Evolutionary conservation across 1,284 basidiomycete genomes (phyloP).

Genomic region (Cryptococcus sp.): DNA sequence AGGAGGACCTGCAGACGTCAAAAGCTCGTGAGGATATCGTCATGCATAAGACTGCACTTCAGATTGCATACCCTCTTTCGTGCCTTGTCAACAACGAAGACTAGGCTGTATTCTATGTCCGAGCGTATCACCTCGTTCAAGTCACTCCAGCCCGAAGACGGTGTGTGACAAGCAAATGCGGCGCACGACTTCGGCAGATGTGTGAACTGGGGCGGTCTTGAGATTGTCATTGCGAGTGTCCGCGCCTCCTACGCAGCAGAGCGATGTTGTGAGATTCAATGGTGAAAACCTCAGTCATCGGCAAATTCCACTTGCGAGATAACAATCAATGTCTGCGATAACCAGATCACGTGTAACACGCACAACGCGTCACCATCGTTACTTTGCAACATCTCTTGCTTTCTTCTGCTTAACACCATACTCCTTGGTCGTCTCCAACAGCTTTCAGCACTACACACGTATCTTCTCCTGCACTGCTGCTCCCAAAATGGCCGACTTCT

Average conservation of each 20-base stretch:
- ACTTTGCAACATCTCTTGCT: too few species aligned
- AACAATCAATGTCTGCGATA: too few species aligned
- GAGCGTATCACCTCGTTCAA: not conserved
- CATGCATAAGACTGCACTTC: not conserved
- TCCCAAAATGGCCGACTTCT: slow-evolving; percentile 33
- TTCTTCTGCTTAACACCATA: too few species aligned
- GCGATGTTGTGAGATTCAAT: too few species aligned
- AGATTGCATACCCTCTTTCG: slow-evolving; percentile 39
- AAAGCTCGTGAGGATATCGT: not conserved
- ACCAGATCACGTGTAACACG: too few species aligned
- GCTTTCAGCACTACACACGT: too few species aligned
- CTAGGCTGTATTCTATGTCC: slow-evolving; percentile 16
- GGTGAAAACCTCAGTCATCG: too few species aligned
- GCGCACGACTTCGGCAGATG: not conserved
- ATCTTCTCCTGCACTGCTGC: not conserved
- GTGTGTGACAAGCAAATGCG: slow-evolving; percentile 10
- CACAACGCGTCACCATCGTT: too few species aligned
- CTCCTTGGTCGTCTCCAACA: too few species aligned
- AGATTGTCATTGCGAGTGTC: not conserved
- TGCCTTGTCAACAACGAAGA: slow-evolving; percentile 56
- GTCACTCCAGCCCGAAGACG: slow-evolving; percentile 10
- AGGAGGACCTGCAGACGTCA: slow-evolving; percentile 58
- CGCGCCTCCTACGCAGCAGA: not conserved
- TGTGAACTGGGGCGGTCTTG: not conserved
- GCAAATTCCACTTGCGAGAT: too few species aligned